Percentiles rank a stretch among this genome's conserved stretches.
Evolutionary conservation across 805 yeast genomes (phyloP).

Genomic region (Ogataea populi-albae): DNA sequence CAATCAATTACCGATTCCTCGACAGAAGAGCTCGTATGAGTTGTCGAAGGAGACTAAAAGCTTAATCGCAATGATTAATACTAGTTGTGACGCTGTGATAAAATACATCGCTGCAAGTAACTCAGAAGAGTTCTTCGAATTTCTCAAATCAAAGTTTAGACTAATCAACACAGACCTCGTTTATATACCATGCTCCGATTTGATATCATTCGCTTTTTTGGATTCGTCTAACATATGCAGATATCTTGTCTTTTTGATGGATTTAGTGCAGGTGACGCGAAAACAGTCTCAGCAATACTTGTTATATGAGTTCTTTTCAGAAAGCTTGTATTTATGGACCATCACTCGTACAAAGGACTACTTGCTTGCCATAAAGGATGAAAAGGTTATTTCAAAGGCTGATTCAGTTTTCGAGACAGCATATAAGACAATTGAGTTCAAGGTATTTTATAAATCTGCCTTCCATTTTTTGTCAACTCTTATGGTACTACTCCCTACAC

Average conservation of each 20-base stretch:
- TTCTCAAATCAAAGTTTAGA: constrained; percentile 29
- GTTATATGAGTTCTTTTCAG: constrained; percentile 44
- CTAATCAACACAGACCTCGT: constrained; percentile 34
- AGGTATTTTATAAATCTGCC: constrained; percentile 27
- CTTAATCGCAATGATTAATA: constrained; percentile 35
- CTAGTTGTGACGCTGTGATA: constrained; percentile 38
- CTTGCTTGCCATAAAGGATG: constrained; percentile 22
- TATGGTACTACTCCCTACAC: constrained; percentile 32
- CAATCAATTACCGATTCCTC: constrained; percentile 11
- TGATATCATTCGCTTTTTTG: constrained; percentile 42
- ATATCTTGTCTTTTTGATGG: constrained; percentile 40
- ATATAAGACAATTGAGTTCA: constrained; percentile 28
- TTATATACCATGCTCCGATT: constrained; percentile 43
- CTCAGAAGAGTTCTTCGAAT: constrained; percentile 40
- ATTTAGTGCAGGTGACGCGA: constrained; percentile 35
- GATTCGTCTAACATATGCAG: constrained; percentile 35
- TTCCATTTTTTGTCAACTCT: constrained; percentile 35
- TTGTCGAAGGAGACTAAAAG: constrained; percentile 13
- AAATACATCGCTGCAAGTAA: constrained; percentile 51
- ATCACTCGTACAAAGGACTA: constrained; percentile 47
- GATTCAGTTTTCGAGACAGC: constrained; percentile 38
- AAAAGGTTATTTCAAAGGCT: constrained; percentile 22
- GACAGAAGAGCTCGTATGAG: constrained; percentile 3
- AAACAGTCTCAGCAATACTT: constrained; percentile 46
- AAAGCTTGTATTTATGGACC: constrained; percentile 48